Base-by-base conservation (phyloP, 306 rosid species). In the Casuarina cunninghamiana region DNA sequence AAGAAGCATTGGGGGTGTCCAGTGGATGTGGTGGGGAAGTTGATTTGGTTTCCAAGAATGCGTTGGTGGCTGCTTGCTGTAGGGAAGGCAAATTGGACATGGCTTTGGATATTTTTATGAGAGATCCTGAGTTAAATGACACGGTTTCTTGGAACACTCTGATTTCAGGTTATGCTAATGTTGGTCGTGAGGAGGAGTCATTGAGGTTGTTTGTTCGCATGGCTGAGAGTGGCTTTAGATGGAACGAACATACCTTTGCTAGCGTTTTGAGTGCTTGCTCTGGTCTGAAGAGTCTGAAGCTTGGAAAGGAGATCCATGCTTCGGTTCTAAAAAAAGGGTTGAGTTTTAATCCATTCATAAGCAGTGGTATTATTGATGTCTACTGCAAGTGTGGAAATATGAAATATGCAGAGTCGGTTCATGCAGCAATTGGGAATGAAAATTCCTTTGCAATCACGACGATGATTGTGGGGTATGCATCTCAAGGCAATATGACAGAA, bases 21-120 rank as follows among this genome's bases (percentile, higher is more conserved):
- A 49, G 75, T 60, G 87, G 83, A 58, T 77, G 81, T 71, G 77
- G 82, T 60, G 87, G 75, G 81, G 75, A 43, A 49, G 79, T 85
- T 72, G 92, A 89, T 80, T 75, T 78, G 62, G 92, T 93, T 78
- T 81, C 92, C 0, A 90, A 86, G 87, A 93, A 90, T 86, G 97
- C 91, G 72, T 86, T 87, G 91, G 84, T 89, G 79, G 97, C 92
- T 2, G 91, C 92, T 83, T 93, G 88, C 87, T 93, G 88, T 65
- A 89, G 96, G 87, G 94, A 87, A 78, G 87, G 90, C 44, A 78
- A 85, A 71, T 78, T 90, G 88, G 88, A 81, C 55, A 80, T 87
- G 90, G 96, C 94, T 75, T 57, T 79, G 55, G 63, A 85, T 82
- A 58, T 93, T 13, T 93, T 93, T 79, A 71, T 78, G 85, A 78